These are phyloP conservation scores for Arachnopeziza araneosa DNA, from an alignment of 2,329 filamentous ascomycete species.

Conservation along the genomic window DNA sequence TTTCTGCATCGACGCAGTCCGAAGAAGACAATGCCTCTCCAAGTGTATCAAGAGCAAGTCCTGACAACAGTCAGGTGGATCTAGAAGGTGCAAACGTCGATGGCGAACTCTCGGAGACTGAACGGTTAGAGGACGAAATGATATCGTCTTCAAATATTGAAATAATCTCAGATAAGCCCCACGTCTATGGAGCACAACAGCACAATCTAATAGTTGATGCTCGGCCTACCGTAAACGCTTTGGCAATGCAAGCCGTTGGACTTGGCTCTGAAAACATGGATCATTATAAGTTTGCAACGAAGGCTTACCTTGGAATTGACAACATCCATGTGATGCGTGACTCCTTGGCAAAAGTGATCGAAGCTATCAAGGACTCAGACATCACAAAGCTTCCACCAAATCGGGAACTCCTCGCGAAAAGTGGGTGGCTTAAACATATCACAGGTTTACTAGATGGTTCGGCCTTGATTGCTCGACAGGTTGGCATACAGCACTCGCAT, in stretches of 20 bases:
- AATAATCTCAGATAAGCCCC: constrained; percentile 51
- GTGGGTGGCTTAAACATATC: constrained; percentile 89
- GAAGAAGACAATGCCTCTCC: constrained; percentile 25
- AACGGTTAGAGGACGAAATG: constrained; percentile 64
- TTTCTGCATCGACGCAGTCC: constrained; percentile 52
- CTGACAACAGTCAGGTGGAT: constrained; percentile 47
- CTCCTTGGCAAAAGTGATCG: constrained; percentile 80
- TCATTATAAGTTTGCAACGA: constrained; percentile 86
- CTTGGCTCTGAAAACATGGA: constrained; percentile 97
- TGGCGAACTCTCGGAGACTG: constrained; percentile 55
- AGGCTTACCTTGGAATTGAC: constrained; percentile 90
- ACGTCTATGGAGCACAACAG: constrained; percentile 87
- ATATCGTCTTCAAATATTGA: constrained; percentile 44
- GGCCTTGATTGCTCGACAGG: constrained; percentile 75
- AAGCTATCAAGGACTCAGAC: constrained; percentile 88
- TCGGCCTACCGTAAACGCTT: constrained; percentile 86
- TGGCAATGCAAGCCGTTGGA: constrained; percentile 89
- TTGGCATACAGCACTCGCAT: constrained; percentile 89
- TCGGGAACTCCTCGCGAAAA: constrained; percentile 72
- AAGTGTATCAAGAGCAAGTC: constrained; percentile 32
- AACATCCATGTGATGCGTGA: constrained; percentile 98
- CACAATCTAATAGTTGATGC: constrained; percentile 94
- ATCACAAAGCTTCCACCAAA: constrained; percentile 77
- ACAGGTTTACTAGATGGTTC: constrained; percentile 77
- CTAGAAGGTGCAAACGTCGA: constrained; percentile 27